Conservation (phyloP, 495 filamentous ascomycete species). For the Hypoxylon lenormandii region DNA sequence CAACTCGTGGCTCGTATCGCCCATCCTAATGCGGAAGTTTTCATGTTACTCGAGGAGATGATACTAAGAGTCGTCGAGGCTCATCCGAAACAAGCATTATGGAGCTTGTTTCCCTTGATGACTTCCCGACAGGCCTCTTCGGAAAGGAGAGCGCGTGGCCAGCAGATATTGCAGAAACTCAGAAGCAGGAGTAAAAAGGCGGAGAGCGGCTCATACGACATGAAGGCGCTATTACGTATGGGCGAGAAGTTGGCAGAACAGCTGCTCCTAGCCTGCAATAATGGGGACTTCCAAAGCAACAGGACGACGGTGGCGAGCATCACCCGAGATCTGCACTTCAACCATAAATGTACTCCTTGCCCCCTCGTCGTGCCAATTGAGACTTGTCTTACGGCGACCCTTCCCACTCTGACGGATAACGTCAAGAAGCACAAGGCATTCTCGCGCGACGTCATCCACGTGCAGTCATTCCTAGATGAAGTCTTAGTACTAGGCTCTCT, state of each 20-base stretch:
- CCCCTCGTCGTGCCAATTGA: conserved; percentile 89
- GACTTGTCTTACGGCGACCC: conserved; percentile 79
- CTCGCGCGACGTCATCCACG: conserved; percentile 68
- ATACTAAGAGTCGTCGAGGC: conserved; percentile 81
- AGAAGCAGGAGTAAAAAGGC: conserved; percentile 52
- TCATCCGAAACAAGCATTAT: conserved; percentile 91
- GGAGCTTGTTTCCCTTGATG: conserved; percentile 87
- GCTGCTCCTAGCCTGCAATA: conserved; percentile 82
- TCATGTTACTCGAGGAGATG: conserved; percentile 76
- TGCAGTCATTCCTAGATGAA: conserved; percentile 78
- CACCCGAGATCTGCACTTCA: conserved; percentile 81
- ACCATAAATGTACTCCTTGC: conserved; percentile 82
- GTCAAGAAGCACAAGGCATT: conserved; percentile 84
- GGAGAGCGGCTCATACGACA: conserved; percentile 57
- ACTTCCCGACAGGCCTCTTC: conserved; percentile 58
- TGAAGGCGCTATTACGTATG: conserved; percentile 77
- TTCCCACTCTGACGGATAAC: conserved; percentile 79
- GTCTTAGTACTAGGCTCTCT: conserved; percentile 90
- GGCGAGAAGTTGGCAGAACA: conserved; percentile 87
- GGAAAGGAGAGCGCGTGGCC: conserved; percentile 67
- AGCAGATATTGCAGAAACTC: conserved; percentile 61
- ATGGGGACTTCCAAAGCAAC: conserved; percentile 75
- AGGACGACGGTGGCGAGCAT: conserved; percentile 74
- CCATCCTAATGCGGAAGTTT: conserved; percentile 81
- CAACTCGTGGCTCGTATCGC: conserved; percentile 93